Percentiles rank a stretch among this genome's conserved stretches.
These are phyloP conservation scores for Aspergillus egyptiacus DNA, from an alignment of 495 filamentous ascomycete species.

Conservation along the genomic window DNA sequence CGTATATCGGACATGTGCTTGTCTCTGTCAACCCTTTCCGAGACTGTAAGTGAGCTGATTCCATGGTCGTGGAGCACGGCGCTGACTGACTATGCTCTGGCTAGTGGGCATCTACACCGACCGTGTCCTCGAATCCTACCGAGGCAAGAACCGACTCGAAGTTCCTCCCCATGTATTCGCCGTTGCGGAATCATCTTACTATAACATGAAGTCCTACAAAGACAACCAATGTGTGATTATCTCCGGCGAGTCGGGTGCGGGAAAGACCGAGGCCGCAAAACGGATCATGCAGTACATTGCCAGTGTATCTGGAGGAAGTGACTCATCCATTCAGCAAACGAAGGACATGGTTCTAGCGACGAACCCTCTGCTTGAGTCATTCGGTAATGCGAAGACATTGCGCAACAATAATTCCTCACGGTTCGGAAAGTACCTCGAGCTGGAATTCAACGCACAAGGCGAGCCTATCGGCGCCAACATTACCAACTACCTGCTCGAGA, in stretches of 20 bases:
- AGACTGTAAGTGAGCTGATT: constrained; percentile 56
- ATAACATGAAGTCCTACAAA: constrained; percentile 99
- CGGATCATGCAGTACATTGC: constrained; percentile 99
- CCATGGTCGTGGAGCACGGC: constrained; percentile 6
- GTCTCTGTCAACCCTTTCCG: constrained; percentile 99
- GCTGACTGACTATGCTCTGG: constrained; percentile 16
- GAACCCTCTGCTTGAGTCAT: constrained; percentile 94
- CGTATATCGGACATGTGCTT: constrained; percentile 99
- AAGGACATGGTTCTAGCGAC: constrained; percentile 99
- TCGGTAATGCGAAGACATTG: constrained; percentile 96
- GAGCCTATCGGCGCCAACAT: constrained; percentile 96
- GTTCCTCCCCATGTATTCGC: constrained; percentile 95
- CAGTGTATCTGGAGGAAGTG: constrained; percentile 81
- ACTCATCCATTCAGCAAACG: constrained; percentile 91
- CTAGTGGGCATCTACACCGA: constrained; percentile 97
- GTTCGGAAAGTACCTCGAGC: constrained; percentile 96
- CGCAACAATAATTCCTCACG: constrained; percentile 98
- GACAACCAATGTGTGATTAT: constrained; percentile 99
- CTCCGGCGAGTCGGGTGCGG: constrained; percentile 95
- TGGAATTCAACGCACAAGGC: constrained; percentile 91
- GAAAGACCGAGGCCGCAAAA: constrained; percentile 99
- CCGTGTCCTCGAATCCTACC: constrained; percentile 80
- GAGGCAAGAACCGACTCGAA: constrained; percentile 94
- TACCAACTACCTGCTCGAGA: constrained; percentile 96
- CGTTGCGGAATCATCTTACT: constrained; percentile 93